Base-by-base conservation (phyloP, 345 rosid species). In the Fremontodendron californicum region DNA sequence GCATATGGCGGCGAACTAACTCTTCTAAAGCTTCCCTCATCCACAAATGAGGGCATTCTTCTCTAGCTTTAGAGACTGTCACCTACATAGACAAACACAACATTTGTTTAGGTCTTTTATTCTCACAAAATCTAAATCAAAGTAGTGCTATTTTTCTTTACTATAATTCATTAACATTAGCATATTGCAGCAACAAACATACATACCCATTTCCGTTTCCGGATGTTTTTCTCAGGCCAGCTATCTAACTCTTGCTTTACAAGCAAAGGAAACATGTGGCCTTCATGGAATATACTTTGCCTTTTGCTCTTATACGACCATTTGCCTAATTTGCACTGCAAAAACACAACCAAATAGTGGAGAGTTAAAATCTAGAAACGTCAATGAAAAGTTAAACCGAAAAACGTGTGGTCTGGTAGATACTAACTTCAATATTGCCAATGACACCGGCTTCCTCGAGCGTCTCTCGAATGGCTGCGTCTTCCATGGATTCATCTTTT, bases 21-120 rank as follows among this genome's bases (percentile, higher is more conserved):
- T 65, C 90, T 45, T 88, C 90, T 54, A 89, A 80, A 48, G 93
- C 93, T 77, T 86, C 89, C 45, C 82, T 82, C 93, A 89, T 89
- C 93, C 93, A 89, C 78, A 42, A 48, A 19, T 69, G 76, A 25
- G 80, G 81, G 71, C 89, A 89, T 39, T 85, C 77, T 82, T 85
- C 87, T n/a, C 74, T 75, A 0, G 90, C 93, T 84, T 86, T 88
- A 6, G 81, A 67, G 23, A 86, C 86, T 23, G 77, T 69, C 62
- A 83, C 81, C 87, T 85, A 74, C 52, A 73, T 46, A 33, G 31
- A 18, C 37, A 71, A 11, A 1, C 13, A 10, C 62, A 75, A 11
- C 37, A 68, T 2, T 9, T 42, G 3, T 42, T 62, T 49, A 72
- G 61, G 4, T 6, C 54, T 21, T 65, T 45, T 18, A 55, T 13